Base-by-base conservation (phyloP, 257 asterid species). In the Verbena officinalis region DNA sequence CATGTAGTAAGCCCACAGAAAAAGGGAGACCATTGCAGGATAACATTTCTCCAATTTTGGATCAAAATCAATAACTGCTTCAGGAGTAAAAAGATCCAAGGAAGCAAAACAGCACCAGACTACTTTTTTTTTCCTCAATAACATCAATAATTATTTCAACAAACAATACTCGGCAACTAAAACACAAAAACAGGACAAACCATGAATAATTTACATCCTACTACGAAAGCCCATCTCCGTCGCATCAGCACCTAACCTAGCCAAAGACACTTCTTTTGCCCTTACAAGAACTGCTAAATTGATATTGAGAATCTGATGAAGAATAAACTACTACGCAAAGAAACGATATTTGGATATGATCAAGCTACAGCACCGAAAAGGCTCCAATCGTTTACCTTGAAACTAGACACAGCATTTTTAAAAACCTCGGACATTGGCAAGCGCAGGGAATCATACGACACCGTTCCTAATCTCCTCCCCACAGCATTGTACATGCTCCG, bases 351-450 rank as follows among this genome's bases (percentile, higher is more conserved):
- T 30, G 56, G 48, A 66, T 11, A 30, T 15, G 33, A 27, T 84
- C 74, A 82, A 75, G 83, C 69, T 49, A 56, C 58, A 12, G 77
- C 60, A 55, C 91, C 92, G 27, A 94, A 88, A 51, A 90, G 88
- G 73, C 78, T 70, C 97, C 96, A 90, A 33, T 90, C 81, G 7
- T 86, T 66, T 67, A 94, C 96, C 84, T 86, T 84, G 81, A 94
- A 94, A 74, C 77, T 80, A 45, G 90, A 71, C 46, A 85, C 86
- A 2, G 91, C 95, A 17, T 77, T 75, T 80, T 79, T 77, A 23
- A 84, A 90, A 1, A 94, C 92, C 61, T 94, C 93, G 9, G 76
- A 73, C 99, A 94, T 84, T 9, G 97, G 95, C 86, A 77, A 50
- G 57, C 70, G n/a, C n/a, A n/a, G n/a, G n/a, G n/a, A n/a, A n/a